Evolutionary conservation across 768 basidiomycete genomes (phyloP).

Genomic region (Dentipellis fragilis): DNA sequence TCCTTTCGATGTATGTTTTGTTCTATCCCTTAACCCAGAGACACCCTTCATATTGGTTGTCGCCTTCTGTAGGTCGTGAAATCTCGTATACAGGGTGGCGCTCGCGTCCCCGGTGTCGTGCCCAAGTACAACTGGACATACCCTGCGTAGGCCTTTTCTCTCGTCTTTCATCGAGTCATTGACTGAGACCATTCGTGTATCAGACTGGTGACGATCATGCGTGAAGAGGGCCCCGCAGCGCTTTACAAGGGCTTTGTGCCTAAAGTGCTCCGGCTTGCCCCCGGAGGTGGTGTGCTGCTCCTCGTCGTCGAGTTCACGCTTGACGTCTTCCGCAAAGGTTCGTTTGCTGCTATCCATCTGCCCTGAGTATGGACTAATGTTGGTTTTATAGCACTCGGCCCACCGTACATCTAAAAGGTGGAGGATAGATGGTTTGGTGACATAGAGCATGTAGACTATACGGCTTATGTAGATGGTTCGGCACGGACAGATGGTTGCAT

Average conservation of each 20-base stretch:
- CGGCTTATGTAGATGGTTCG: not conserved
- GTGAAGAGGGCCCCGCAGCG: slow-evolving; percentile 78
- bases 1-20: slow-evolving; percentile 41
- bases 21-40: not conserved
- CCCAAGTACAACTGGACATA: slow-evolving; percentile 97
- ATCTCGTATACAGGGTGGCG: slow-evolving; percentile 82
- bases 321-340: slow-evolving; percentile 64
- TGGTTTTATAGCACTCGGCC: not conserved
- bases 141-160: slow-evolving; percentile 44
- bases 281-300: slow-evolving; percentile 88
- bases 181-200: not conserved
- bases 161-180: not conserved
- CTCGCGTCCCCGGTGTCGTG: slow-evolving; percentile 51
- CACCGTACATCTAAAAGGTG: not conserved
- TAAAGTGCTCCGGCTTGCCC: slow-evolving; percentile 89
- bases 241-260: slow-evolving; percentile 94
- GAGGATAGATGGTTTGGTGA: not conserved
- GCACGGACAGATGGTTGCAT: not conserved
- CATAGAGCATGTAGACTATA: not conserved
- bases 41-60: not conserved
- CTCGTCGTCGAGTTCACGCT: slow-evolving; percentile 91
- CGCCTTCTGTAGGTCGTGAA: slow-evolving; percentile 67
- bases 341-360: slow-evolving; percentile 1
- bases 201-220: slow-evolving; percentile 64
- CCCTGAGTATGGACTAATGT: not conserved